Evolutionary conservation across 2,329 filamentous ascomycete genomes (phyloP).

Genomic region (Herpotrichia juniperi): DNA sequence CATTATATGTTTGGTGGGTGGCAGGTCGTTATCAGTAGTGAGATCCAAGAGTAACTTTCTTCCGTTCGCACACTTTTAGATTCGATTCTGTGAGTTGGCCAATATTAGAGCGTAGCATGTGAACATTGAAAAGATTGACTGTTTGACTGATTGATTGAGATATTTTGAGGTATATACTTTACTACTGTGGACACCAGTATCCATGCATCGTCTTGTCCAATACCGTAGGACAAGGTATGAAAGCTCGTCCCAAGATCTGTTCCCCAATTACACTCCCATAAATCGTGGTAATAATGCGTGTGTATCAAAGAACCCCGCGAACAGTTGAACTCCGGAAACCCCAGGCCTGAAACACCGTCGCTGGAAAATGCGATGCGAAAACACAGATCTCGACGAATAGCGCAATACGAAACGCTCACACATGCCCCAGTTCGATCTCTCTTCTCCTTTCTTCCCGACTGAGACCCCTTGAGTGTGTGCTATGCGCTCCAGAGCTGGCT

Average conservation of each 20-base stretch:
- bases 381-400: background rate
- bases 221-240: background rate
- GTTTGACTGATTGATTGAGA: background rate
- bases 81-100: too few species aligned
- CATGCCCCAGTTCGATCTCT: constrained; percentile 48
- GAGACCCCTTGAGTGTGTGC: constrained; percentile 39
- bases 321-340: background rate
- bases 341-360: background rate
- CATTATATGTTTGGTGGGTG: too few species aligned
- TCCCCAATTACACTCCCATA: background rate
- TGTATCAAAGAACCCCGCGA: background rate
- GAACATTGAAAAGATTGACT: background rate
- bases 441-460: constrained; percentile 48
- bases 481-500: constrained; percentile 26
- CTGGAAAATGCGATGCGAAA: constrained; percentile 2
- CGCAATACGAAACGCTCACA: constrained; percentile 1
- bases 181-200: background rate
- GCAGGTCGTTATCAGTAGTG: too few species aligned
- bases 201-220: background rate
- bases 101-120: too few species aligned
- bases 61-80: too few species aligned
- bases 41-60: too few species aligned
- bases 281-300: background rate
- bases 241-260: too few species aligned
- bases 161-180: background rate